These are phyloP conservation scores for Nicotiana obtusifolia DNA, from an alignment of 257 asterid genomes.

Conservation along the genomic window DNA sequence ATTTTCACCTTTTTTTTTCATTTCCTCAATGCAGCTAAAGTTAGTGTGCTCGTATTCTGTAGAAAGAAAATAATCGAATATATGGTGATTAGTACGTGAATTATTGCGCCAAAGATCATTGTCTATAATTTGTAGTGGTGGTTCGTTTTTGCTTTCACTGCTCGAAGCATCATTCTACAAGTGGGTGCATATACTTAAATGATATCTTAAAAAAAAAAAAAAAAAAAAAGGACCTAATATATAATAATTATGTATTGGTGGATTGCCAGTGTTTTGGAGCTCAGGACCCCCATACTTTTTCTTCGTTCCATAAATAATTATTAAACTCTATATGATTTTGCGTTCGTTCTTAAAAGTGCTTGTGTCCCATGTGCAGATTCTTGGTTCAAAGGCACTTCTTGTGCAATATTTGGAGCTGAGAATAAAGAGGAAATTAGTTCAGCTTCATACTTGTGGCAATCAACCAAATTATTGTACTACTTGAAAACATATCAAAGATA, in stretches of 20 bases:
- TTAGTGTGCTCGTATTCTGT: too few relatives aligned
- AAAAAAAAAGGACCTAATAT: not conserved
- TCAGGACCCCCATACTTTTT: not conserved
- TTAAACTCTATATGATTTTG: not conserved
- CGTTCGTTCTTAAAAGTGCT: not conserved
- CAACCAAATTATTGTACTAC: not conserved
- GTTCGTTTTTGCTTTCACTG: not conserved
- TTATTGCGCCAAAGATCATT: not conserved
- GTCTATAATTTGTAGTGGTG: not conserved
- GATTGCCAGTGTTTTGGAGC: not conserved
- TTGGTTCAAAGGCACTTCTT: not conserved
- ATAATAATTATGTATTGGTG: not conserved
- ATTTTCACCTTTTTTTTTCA: too few relatives aligned
- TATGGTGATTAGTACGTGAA: not conserved
- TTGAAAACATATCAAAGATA: not conserved
- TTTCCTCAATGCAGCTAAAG: too few relatives aligned
- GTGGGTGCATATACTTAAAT: not conserved
- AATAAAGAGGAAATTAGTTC: not conserved
- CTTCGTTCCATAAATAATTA: not conserved
- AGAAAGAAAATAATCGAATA: too few relatives aligned
- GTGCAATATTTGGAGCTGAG: not conserved
- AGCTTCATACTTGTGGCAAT: conserved; percentile 12
- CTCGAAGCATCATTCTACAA: conserved; percentile 5
- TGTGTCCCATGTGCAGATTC: not conserved
- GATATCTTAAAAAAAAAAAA: not conserved